These are phyloP conservation scores for Ilyonectria mors-panacis DNA, from an alignment of 2,329 filamentous ascomycete genomes.

Conservation along the genomic window DNA sequence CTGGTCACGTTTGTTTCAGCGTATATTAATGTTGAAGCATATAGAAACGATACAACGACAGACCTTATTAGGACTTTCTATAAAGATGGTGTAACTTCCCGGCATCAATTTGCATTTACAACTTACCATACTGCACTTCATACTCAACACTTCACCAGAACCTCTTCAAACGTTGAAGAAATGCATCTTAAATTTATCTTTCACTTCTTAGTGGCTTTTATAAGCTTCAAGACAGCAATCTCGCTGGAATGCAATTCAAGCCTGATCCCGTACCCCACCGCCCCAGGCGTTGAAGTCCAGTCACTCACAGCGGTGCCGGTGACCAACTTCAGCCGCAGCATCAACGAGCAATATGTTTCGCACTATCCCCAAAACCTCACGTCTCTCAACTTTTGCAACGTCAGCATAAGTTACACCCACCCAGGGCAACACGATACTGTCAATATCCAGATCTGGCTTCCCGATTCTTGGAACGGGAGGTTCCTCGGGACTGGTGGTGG, in stretches of 20 bases:
- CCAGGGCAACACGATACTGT: not conserved
- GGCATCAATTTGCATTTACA: not conserved
- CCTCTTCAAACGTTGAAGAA: conserved; percentile 1
- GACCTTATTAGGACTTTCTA: not conserved
- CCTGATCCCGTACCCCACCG: not conserved
- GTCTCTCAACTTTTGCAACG: conserved; percentile 5
- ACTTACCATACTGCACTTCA: not conserved
- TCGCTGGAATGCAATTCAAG: not conserved
- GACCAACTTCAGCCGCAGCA: conserved; percentile 1
- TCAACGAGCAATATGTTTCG: conserved; percentile 5
- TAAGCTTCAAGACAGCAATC: not conserved
- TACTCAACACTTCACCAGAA: not conserved
- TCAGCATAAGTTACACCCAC: conserved; percentile 2
- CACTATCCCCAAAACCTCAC: conserved; percentile 4
- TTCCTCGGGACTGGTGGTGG: not conserved
- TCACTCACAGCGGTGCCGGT: conserved; percentile 1
- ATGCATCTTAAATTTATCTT: not conserved
- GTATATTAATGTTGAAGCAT: not conserved
- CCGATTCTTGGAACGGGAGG: conserved; percentile 1
- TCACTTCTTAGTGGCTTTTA: not conserved
- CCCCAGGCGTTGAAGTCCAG: conserved; percentile 1
- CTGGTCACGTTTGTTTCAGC: not conserved
- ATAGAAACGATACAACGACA: not conserved
- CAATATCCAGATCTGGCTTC: conserved; percentile 2
- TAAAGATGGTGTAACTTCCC: not conserved